Conservation (phyloP, 495 filamentous ascomycete species). For the Pseudevernia furfuracea region DNA sequence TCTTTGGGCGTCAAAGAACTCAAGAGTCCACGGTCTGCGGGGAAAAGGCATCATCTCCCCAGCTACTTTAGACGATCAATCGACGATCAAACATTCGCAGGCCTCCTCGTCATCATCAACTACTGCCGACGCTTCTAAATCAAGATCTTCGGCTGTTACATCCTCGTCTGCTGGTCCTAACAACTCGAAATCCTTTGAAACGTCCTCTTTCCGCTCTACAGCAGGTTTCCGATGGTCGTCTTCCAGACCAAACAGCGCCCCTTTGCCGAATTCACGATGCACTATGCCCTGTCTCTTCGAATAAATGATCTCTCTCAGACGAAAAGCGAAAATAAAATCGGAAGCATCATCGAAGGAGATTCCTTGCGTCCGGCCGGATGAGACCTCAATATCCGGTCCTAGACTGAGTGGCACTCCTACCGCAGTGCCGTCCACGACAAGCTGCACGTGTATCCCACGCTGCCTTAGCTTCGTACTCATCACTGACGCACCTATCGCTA, state of each 20-base stretch:
- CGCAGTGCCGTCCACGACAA: slow-evolving; percentile 19
- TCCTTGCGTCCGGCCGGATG: not conserved
- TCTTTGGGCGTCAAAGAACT: not conserved
- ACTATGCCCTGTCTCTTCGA: slow-evolving; percentile 7
- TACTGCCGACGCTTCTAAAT: not conserved
- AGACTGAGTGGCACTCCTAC: slow-evolving; percentile 11
- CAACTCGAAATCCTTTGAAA: not conserved
- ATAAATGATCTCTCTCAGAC: slow-evolving; percentile 17
- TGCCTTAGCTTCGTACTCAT: not conserved
- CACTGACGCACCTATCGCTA: slow-evolving; percentile 21
- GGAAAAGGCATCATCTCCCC: not conserved
- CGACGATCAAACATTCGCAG: not conserved
- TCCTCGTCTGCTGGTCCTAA: slow-evolving; percentile 7
- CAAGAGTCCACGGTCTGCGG: not conserved
- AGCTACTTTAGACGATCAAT: not conserved
- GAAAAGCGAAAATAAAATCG: slow-evolving; percentile 25
- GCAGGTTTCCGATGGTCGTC: not conserved
- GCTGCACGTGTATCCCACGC: slow-evolving; percentile 10
- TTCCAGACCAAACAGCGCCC: slow-evolving; percentile 8
- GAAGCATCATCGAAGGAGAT: slow-evolving; percentile 2
- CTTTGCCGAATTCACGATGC: slow-evolving; percentile 11
- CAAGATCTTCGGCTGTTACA: not conserved
- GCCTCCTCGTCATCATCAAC: not conserved
- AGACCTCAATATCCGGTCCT: slow-evolving; percentile 14
- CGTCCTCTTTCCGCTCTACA: not conserved